Evolutionary conservation across 2,329 filamentous ascomycete species (phyloP).

Genomic region (Ophiostoma populinum): DNA sequence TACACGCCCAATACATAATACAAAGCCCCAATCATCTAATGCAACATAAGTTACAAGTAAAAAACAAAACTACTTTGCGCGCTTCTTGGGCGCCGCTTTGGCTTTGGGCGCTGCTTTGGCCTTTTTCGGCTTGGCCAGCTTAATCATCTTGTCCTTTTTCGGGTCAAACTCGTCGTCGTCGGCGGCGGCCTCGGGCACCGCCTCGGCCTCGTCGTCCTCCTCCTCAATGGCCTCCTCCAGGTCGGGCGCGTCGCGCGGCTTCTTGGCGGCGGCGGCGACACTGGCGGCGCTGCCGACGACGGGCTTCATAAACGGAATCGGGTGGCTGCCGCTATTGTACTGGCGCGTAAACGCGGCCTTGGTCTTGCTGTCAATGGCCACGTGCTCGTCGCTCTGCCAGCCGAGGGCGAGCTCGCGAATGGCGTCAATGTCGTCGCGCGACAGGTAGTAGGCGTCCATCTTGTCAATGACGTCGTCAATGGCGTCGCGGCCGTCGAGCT

Average conservation of each 20-base stretch:
- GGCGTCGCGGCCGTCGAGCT: conserved; percentile 63
- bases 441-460: conserved; percentile 95
- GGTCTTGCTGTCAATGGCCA: conserved; percentile 68
- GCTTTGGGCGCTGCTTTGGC: conserved; percentile 21
- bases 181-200: conserved; percentile 46
- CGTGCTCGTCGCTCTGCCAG: conserved; percentile 54
- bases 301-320: conserved; percentile 91
- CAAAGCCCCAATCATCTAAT: no score
- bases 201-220: conserved; percentile 58
- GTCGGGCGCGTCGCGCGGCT: conserved; percentile 65
- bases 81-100: conserved; percentile 12
- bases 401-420: conserved; percentile 86
- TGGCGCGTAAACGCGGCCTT: conserved; percentile 80
- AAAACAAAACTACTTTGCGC: no score
- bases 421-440: conserved; percentile 84
- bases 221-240: conserved; percentile 93
- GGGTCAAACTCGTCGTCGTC: conserved; percentile 67
- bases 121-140: conserved; percentile 61
- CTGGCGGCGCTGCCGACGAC: conserved; percentile 42
- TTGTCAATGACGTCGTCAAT: conserved; percentile 74
- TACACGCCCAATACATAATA: no score
- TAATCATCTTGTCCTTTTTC: conserved; percentile 92
- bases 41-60: no score
- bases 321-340: conserved; percentile 74
- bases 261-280: conserved; percentile 41